Evolutionary conservation across 441 rosid genomes (phyloP).

Genomic region (Manihot esculenta): DNA sequence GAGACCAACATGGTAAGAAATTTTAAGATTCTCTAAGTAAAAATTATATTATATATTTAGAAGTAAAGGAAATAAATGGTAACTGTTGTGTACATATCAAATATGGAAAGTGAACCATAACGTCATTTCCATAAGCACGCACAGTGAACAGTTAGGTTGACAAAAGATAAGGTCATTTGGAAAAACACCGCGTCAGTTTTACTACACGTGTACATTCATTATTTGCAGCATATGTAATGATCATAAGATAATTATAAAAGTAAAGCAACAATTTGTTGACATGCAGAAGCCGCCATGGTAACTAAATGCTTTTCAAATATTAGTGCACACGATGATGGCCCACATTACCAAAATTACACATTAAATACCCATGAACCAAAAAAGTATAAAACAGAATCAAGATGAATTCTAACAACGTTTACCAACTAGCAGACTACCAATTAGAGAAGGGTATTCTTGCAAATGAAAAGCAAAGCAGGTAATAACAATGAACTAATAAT

Average conservation of each 20-base stretch:
- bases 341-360: no score
- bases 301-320: no score
- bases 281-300: background rate
- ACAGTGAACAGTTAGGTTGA: background rate
- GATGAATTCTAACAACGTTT: background rate
- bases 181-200: background rate
- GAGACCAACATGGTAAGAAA: background rate
- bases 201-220: background rate
- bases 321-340: no score
- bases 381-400: background rate
- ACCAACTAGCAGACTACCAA: background rate
- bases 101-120: background rate
- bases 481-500: background rate
- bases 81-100: background rate
- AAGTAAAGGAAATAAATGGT: background rate
- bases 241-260: background rate
- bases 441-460: background rate
- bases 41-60: background rate
- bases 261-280: background rate
- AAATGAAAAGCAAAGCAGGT: background rate
- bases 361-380: no score
- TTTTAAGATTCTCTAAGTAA: background rate
- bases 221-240: background rate
- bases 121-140: background rate
- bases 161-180: background rate